Evolutionary conservation across 75 land plant species (phyloP).

Genomic region (Ceratopteris richardii): DNA sequence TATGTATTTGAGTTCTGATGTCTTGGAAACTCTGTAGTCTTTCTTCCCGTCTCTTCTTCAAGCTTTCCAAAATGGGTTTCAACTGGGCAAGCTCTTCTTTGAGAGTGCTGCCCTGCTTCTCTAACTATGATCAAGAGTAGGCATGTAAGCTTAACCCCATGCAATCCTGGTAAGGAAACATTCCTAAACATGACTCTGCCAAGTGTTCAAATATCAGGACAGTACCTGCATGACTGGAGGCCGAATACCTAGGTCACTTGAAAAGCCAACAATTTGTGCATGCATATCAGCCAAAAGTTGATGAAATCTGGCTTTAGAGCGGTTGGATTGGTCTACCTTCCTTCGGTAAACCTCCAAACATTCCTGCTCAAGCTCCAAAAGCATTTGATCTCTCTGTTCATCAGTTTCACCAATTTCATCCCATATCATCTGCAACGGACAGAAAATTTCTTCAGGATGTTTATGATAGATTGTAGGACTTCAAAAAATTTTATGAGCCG

Average conservation of each 20-base stretch:
- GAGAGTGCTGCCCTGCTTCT: conserved; percentile 34
- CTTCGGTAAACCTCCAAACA: conserved; percentile 44
- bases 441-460: no score
- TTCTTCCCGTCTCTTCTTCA: conserved; percentile 48
- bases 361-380: conserved; percentile 40
- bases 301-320: conserved; percentile 27
- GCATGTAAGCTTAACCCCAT: neutral
- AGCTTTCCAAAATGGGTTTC: conserved; percentile 49
- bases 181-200: neutral
- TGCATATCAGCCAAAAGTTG: conserved; percentile 31
- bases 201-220: neutral
- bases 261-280: conserved; percentile 31
- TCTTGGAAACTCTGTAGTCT: conserved; percentile 47
- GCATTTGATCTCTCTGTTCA: conserved; percentile 36
- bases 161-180: neutral
- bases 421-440: conserved; percentile 46
- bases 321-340: conserved; percentile 44
- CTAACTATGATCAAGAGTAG: conserved; percentile 32
- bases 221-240: conserved; percentile 39
- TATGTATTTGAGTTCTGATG: conserved; percentile 50
- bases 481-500: no score
- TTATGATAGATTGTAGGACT: no score
- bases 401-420: conserved; percentile 45
- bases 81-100: conserved; percentile 57
- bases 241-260: conserved; percentile 29